Evolutionary conservation across 2,329 filamentous ascomycete genomes (phyloP).

Genomic region (Botrytis pseudocinerea): DNA sequence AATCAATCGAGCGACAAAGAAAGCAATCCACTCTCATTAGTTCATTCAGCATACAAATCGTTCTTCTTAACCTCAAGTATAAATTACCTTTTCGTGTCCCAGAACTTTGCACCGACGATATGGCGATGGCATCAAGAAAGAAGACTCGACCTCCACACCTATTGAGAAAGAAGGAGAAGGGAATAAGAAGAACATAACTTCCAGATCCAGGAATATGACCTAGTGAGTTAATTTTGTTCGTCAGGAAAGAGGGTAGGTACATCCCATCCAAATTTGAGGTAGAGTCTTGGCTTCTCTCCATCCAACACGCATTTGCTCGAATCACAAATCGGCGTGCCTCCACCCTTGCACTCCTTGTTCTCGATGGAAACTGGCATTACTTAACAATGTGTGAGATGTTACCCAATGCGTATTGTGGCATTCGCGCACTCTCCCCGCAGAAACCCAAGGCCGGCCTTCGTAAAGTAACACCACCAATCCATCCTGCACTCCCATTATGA

Average conservation of each 20-base stretch:
- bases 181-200: neutral
- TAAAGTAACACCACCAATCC: neutral
- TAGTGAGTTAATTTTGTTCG: neutral
- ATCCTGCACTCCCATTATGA: neutral
- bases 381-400: neutral
- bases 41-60: neutral
- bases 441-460: neutral
- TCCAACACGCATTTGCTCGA: neutral
- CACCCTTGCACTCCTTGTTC: conserved; percentile 9
- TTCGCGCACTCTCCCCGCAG: neutral
- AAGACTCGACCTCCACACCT: conserved; percentile 6
- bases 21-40: neutral
- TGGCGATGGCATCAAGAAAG: neutral
- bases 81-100: neutral
- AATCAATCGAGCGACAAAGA: neutral
- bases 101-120: neutral
- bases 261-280: neutral
- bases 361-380: neutral
- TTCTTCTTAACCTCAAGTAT: neutral
- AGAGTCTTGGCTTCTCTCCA: conserved; percentile 4
- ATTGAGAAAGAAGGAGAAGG: neutral
- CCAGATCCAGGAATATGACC: neutral
- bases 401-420: neutral
- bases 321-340: neutral
- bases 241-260: neutral